Base-by-base conservation (phyloP, 1,284 basidiomycete species). In the Bondarzewia mesenterica region DNA sequence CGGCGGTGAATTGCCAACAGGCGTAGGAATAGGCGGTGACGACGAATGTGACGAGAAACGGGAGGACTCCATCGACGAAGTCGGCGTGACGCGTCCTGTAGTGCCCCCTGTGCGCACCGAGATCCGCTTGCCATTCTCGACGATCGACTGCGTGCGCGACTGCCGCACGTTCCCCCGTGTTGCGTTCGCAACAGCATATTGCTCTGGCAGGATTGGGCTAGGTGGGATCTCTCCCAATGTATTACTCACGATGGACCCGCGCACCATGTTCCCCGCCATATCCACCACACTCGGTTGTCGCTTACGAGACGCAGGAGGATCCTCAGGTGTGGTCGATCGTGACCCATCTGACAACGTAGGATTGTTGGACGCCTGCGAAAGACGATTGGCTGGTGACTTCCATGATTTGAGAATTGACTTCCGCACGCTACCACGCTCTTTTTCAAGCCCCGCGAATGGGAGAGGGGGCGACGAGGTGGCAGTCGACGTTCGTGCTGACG, bases 351-450 rank as follows among this genome's bases (percentile, higher is more conserved):
- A 60, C 36, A 55, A 54, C 22, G 57, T 41, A 22, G 38, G 22
- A 47, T 53, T 57, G 32, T 59, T 55, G 16, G 61, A 58, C n/a
- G 37, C 35, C 48, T 45, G 38, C 26, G 44, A 45, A 12, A 60
- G 57, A 16, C 53, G 59, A 27, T 65, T 64, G 4, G 66, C 60
- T 12, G 67, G 66, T 20, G 74, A 69, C 56, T 75, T 78, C 71
- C 74, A 78, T 12, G 69, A 68, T 60, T 85, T 85, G 54, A 86
- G 63, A 52, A 87, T 86, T 14, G 85, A 86, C 66, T 85, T 87
- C 38, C 81, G 77, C 40, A 69, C 69, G 25, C 64, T 67, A 7
- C 58, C 35, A 39, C 49, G 38, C 22, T 53, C 23, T 55, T 51
- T 47, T 21, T 44, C 22, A 14, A 47, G 38, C 2, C 29, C 37